Percentiles rank a stretch among this genome's conserved stretches.
phyloP scores from a whole-genome alignment of 371 early-diverging fungal genomes.

The Mucor sp. region DNA sequence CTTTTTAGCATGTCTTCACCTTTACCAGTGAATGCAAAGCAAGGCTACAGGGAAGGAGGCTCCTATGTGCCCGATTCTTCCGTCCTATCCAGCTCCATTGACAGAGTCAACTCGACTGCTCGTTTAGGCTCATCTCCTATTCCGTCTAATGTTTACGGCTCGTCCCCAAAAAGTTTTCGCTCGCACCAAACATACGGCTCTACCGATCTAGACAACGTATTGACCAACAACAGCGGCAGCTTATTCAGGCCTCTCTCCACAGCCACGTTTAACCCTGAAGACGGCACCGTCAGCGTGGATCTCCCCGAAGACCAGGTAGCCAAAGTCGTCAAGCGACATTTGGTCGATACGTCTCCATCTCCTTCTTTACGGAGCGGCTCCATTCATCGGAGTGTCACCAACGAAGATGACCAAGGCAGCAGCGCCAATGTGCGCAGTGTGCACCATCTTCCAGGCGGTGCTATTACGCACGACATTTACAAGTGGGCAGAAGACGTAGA shows the following conservation, averaged over 20 bases:
- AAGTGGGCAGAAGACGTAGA: conserved; percentile 54
- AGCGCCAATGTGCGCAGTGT: conserved; percentile 22
- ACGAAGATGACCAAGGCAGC: conserved; percentile 17
- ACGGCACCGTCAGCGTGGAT: conserved; percentile 48
- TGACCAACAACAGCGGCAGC: conserved; percentile 26
- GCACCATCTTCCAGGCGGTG: conserved; percentile 54
- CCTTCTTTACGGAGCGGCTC: conserved; percentile 24
- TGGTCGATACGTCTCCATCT: conserved; percentile 54
- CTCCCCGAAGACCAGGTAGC: conserved; percentile 70
- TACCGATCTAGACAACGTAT: conserved; percentile 36
- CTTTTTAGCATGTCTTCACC: conserved; percentile 40
- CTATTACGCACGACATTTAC: conserved; percentile 64
- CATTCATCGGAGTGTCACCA: conserved; percentile 16
- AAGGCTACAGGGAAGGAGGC: conserved; percentile 28
- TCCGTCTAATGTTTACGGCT: conserved; percentile 17
- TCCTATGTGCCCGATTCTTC: conserved; percentile 8
- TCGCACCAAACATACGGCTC: conserved; percentile 38
- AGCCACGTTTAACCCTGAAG: conserved; percentile 40
- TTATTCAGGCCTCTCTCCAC: conserved; percentile 41
- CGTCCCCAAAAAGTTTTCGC: conserved; percentile 29
- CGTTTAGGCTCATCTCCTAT: conserved; percentile 40
- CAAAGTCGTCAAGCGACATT: conserved; percentile 66
- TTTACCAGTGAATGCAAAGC: conserved; percentile 54
- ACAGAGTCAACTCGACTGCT: conserved; percentile 35
- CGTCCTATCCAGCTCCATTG: conserved; percentile 36